phyloP scores from a whole-genome alignment of 2,329 filamentous ascomycete genomes.

The Arthrobotrys sphaeroides region DNA sequence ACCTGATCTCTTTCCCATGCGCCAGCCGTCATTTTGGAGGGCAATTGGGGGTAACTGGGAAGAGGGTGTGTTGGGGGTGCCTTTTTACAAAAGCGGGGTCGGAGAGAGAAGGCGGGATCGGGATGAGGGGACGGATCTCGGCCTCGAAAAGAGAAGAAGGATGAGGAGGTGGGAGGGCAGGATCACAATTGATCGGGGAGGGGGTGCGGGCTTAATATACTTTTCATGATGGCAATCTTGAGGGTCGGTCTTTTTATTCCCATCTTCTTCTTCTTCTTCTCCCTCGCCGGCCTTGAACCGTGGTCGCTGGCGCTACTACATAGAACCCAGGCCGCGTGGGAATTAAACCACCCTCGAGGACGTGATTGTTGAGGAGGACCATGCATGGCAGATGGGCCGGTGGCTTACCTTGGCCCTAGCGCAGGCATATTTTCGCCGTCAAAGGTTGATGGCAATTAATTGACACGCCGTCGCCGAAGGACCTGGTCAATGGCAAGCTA shows the following conservation, averaged over 20 bases:
- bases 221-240: constrained; percentile 7
- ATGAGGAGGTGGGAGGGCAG: neutral
- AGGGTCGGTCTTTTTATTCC: neutral
- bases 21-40: constrained; percentile 35
- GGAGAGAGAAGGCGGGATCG: neutral
- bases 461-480: constrained; percentile 17
- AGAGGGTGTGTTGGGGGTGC: constrained; percentile 31
- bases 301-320: constrained; percentile 1
- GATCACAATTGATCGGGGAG: neutral
- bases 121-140: constrained; percentile 16
- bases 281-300: neutral
- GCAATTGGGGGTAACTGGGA: neutral
- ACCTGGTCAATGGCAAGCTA: neutral
- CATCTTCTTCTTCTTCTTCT: constrained; percentile 2
- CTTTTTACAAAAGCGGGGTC: constrained; percentile 37
- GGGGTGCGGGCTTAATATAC: constrained; percentile 40
- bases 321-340: neutral
- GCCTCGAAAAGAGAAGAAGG: neutral
- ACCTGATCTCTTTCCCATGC: constrained; percentile 47
- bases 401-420: constrained; percentile 39
- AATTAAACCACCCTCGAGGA: neutral
- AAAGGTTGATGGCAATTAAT: neutral
- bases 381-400: constrained; percentile 32
- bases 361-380: constrained; percentile 41
- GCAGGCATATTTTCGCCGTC: constrained; percentile 14